Conservation (phyloP, 176 grass and related monocot species). For the Olyra latifolia region DNA sequence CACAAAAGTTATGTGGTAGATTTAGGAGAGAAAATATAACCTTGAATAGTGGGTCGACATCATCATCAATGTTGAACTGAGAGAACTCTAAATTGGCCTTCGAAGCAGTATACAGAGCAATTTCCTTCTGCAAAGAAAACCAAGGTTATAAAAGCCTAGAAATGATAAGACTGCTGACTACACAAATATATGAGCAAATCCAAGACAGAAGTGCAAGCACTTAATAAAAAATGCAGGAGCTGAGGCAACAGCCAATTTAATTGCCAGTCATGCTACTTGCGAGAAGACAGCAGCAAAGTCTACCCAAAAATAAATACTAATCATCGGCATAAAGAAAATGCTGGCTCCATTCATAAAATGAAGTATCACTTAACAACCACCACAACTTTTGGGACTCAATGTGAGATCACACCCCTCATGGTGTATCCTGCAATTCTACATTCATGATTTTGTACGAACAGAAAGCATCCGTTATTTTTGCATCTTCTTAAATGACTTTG, state of each 20-base stretch:
- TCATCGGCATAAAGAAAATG: background rate
- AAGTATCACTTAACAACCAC: background rate
- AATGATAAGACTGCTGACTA: conserved; percentile 12
- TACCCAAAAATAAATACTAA: conserved; percentile 25
- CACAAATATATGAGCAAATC: conserved; percentile 21
- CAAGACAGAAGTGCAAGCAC: background rate
- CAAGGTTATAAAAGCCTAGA: conserved; percentile 32
- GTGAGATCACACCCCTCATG: background rate
- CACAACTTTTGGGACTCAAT: background rate
- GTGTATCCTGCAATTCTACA: background rate
- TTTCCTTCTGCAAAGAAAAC: conserved; percentile 85
- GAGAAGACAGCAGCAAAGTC: conserved; percentile 13
- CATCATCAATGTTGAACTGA: conserved; percentile 97
- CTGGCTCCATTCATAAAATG: background rate
- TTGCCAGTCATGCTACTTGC: background rate
- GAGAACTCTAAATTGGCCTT: conserved; percentile 95
- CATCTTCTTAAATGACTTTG: conserved; percentile 28
- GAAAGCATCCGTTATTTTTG: conserved; percentile 32
- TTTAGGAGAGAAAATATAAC: conserved; percentile 40
- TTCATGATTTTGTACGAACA: conserved; percentile 16
- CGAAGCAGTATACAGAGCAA: conserved; percentile 95
- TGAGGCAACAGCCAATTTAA: conserved; percentile 2
- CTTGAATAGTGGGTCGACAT: conserved; percentile 97
- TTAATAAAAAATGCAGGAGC: conserved; percentile 22
- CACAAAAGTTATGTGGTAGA: conserved; percentile 4